Evolutionary conservation across 352 stramenopile genomes (phyloP).

Genomic region (Phytopythium sindhum): DNA sequence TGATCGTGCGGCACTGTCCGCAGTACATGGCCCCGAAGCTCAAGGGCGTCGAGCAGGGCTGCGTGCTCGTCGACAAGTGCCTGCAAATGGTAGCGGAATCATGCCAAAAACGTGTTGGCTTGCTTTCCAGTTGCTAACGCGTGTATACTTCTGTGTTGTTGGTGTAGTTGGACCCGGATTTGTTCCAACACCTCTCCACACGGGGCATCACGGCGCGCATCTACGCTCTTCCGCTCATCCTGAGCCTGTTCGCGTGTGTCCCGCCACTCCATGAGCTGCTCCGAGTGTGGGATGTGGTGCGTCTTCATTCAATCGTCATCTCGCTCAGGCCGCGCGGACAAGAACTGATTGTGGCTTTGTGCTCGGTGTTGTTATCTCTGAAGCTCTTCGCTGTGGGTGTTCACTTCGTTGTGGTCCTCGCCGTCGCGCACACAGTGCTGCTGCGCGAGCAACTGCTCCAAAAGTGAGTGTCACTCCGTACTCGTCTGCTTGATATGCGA

Average conservation of each 20-base stretch:
- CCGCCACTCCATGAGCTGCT: slow-evolving; percentile 86
- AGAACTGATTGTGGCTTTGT: slow-evolving; percentile 3
- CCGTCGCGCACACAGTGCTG: slow-evolving; percentile 84
- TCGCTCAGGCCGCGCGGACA: background rate
- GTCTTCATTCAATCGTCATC: slow-evolving; percentile 2
- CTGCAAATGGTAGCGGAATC: slow-evolving; percentile 41
- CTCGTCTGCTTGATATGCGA: background rate
- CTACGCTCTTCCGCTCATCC: slow-evolving; percentile 85
- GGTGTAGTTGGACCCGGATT: slow-evolving; percentile 67
- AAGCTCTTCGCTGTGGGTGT: slow-evolving; percentile 89
- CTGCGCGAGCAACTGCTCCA: slow-evolving; percentile 81
- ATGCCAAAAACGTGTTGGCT: background rate
- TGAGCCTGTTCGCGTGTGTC: slow-evolving; percentile 90
- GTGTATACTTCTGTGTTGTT: background rate
- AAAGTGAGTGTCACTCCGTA: slow-evolving; percentile 33
- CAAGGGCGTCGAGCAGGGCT: slow-evolving; percentile 77
- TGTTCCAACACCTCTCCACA: slow-evolving; percentile 75
- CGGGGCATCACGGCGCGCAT: slow-evolving; percentile 80
- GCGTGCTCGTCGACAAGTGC: slow-evolving; percentile 80
- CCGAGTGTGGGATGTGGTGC: slow-evolving; percentile 89
- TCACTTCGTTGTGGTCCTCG: slow-evolving; percentile 90
- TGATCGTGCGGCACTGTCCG: slow-evolving; percentile 86
- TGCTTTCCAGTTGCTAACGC: background rate
- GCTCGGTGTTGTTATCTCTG: background rate
- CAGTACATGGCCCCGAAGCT: slow-evolving; percentile 89